These are phyloP conservation scores for Ascochyta lentis DNA, from an alignment of 2,329 filamentous ascomycete genomes.

Conservation along the genomic window DNA sequence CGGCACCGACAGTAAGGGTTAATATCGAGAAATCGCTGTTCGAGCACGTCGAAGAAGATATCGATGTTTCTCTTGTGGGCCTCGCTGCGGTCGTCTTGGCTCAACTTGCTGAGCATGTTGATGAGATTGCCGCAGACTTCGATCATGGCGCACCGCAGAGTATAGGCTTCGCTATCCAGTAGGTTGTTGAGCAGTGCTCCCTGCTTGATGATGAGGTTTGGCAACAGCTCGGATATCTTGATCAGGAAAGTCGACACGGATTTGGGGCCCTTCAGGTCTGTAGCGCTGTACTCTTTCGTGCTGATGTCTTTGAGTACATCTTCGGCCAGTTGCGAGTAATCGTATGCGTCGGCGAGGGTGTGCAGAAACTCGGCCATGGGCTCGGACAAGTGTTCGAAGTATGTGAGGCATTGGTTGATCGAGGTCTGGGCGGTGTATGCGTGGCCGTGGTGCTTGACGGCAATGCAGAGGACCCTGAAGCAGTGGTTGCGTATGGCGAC, in stretches of 20 bases:
- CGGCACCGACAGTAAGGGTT: conserved; percentile 96
- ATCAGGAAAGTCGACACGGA: conserved; percentile 94
- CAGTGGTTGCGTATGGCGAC: conserved; percentile 92
- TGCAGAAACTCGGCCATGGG: conserved; percentile 99
- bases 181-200: conserved; percentile 96
- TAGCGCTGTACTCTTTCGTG: conserved; percentile 97
- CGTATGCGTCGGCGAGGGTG: conserved; percentile 95
- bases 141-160: conserved; percentile 88
- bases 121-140: conserved; percentile 98
- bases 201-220: conserved; percentile 93
- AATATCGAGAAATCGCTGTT: conserved; percentile 93
- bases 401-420: conserved; percentile 95
- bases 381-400: conserved; percentile 98
- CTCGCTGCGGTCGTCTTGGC: conserved; percentile 78
- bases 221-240: conserved; percentile 89
- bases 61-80: conserved; percentile 95
- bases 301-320: conserved; percentile 93
- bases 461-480: conserved; percentile 95
- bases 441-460: conserved; percentile 96
- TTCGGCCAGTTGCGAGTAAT: conserved; percentile 93
- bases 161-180: conserved; percentile 94
- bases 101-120: conserved; percentile 85
- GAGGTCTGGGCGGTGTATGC: conserved; percentile 96
- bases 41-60: conserved; percentile 94
- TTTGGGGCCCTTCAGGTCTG: conserved; percentile 93